phyloP scores from a whole-genome alignment of 192 early-diverging fungal genomes.

The Backusella tarrabulga region DNA sequence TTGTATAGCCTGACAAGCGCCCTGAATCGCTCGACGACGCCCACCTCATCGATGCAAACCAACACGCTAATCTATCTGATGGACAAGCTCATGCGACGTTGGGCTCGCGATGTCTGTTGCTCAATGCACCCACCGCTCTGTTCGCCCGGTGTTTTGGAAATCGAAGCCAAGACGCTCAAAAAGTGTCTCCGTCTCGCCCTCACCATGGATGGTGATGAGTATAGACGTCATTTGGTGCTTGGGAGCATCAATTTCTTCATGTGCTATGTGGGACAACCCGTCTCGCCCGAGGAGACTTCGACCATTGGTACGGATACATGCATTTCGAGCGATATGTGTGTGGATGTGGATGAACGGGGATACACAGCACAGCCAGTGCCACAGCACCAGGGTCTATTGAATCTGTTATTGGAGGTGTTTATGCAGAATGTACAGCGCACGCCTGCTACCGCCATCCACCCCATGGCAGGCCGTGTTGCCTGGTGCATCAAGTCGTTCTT shows the following conservation, averaged over 20 bases:
- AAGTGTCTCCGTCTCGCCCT: not conserved
- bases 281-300: not conserved
- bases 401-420: not conserved
- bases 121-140: not conserved
- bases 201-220: not conserved
- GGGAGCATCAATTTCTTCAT: not conserved
- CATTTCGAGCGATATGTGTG: not conserved
- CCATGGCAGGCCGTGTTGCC: not conserved
- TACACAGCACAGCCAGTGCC: not conserved
- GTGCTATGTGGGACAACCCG: not conserved
- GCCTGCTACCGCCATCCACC: not conserved
- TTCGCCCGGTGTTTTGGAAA: not conserved
- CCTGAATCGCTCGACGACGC: not conserved
- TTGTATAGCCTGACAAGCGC: not conserved
- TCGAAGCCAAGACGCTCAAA: not conserved
- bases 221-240: not conserved
- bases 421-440: constrained; percentile 4
- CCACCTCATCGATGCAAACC: not conserved
- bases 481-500: not conserved
- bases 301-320: not conserved
- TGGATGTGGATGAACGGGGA: constrained; percentile 6
- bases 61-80: not conserved
- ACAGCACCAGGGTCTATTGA: not conserved
- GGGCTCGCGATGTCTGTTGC: not conserved
- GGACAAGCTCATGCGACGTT: not conserved